phyloP scores from a whole-genome alignment of 1,284 basidiomycete species.

The Austropuccinia psidii region DNA sequence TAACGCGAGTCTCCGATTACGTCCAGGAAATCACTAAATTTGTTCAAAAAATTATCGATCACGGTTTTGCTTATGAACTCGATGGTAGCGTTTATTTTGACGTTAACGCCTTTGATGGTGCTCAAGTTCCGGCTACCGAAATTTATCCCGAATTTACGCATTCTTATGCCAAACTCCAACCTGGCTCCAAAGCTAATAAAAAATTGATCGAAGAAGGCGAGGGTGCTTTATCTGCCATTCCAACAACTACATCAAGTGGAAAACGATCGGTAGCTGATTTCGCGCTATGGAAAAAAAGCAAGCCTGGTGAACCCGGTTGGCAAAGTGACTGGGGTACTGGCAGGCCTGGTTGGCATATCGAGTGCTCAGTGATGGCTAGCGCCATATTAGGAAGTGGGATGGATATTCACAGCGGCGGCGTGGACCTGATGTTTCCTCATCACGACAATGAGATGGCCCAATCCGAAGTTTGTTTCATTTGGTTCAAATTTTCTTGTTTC shows the following conservation, averaged over 20 bases:
- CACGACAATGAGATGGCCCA: conserved; percentile 99
- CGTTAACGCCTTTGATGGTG: conserved; percentile 74
- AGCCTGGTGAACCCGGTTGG: conserved; percentile 97
- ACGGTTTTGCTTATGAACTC: conserved; percentile 76
- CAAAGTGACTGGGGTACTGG: conserved; percentile 91
- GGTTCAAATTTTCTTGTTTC: not conserved
- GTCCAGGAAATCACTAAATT: conserved; percentile 90
- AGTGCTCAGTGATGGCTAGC: conserved; percentile 98
- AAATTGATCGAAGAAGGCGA: conserved; percentile 88
- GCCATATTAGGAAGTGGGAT: conserved; percentile 84
- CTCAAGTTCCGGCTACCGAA: conserved; percentile 44
- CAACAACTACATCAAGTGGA: conserved; percentile 55
- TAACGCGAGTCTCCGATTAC: conserved; percentile 95
- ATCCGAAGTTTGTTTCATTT: conserved; percentile 71
- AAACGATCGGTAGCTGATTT: conserved; percentile 66
- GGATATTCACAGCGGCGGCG: conserved; percentile 96
- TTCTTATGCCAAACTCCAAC: conserved; percentile 89
- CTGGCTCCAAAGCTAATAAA: conserved; percentile 87
- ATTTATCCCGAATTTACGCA: conserved; percentile 51
- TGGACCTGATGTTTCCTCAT: conserved; percentile 96
- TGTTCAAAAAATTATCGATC: conserved; percentile 73
- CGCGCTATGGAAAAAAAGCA: conserved; percentile 95
- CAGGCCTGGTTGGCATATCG: conserved; percentile 99
- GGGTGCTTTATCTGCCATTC: conserved; percentile 53
- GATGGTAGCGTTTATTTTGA: conserved; percentile 95